These are phyloP conservation scores for Pseudopithomyces maydicus DNA, from an alignment of 2,329 filamentous ascomycete species.

Conservation along the genomic window DNA sequence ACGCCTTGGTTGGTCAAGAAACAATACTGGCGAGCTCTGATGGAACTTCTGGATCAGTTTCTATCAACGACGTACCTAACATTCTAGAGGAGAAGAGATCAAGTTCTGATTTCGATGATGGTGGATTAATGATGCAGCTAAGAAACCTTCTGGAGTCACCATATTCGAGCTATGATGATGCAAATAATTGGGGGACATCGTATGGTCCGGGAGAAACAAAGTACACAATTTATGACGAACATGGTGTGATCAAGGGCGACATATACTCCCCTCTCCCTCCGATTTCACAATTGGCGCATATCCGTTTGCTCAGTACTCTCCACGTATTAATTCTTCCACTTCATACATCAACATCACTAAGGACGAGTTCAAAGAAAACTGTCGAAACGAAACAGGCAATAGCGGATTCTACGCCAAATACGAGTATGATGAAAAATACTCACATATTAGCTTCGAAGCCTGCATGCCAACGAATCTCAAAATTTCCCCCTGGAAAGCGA, in stretches of 20 bases:
- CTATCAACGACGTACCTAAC: background rate
- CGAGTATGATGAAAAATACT: background rate
- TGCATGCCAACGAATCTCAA: slow-evolving; percentile 15
- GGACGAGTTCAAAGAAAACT: slow-evolving; percentile 6
- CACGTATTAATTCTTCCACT: slow-evolving; percentile 12
- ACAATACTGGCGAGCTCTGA: background rate
- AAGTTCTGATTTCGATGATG: background rate
- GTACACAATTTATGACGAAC: background rate
- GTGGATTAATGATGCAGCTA: background rate
- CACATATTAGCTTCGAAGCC: background rate
- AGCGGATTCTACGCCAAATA: slow-evolving; percentile 16
- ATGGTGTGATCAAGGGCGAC: background rate
- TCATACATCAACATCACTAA: slow-evolving; percentile 1
- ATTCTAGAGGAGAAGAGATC: background rate
- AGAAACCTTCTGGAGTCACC: background rate
- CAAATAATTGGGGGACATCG: background rate
- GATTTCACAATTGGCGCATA: slow-evolving; percentile 5
- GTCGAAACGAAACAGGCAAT: slow-evolving; percentile 15
- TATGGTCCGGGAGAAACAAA: background rate
- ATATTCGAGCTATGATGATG: background rate
- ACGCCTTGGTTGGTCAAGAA: background rate
- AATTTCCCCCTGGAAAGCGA: slow-evolving; percentile 12
- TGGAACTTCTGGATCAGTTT: background rate
- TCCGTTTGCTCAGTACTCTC: slow-evolving; percentile 10
- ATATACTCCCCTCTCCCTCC: background rate